Evolutionary conservation across 345 rosid species (phyloP).

Genomic region (Populus simonii): DNA sequence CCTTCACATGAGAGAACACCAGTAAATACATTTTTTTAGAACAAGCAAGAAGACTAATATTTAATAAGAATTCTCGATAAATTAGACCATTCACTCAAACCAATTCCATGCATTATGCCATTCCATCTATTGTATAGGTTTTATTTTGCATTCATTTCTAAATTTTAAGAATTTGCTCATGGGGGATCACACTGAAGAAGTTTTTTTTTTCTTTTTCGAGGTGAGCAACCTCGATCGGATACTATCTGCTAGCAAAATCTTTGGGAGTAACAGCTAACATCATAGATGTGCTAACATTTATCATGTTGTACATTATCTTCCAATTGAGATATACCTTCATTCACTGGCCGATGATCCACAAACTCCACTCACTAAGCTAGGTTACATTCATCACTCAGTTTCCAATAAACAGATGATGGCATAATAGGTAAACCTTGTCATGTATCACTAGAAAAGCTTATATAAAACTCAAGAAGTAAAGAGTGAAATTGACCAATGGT

Average conservation of each 20-base stretch:
- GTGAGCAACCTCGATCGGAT: not conserved
- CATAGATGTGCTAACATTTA: not conserved
- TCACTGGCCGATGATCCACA: not conserved
- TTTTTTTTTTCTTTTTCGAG: not conserved
- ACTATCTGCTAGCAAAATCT: not conserved
- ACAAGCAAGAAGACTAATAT: not conserved
- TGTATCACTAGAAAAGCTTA: not conserved
- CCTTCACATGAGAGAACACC: slow-evolving; percentile 42
- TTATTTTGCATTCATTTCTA: not conserved
- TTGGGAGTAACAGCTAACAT: not conserved
- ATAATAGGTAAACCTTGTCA: not conserved
- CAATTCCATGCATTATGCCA: not conserved
- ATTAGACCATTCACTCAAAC: not conserved
- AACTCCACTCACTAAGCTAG: not conserved
- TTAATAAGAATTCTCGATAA: not conserved
- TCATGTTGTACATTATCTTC: not conserved
- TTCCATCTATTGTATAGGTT: not conserved
- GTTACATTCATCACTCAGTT: not conserved
- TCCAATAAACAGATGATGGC: not conserved
- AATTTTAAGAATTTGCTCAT: not conserved
- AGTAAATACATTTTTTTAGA: not conserved
- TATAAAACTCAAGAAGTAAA: not conserved
- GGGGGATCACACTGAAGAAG: not conserved
- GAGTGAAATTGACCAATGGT: not conserved
- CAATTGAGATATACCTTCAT: not conserved